phyloP scores from a whole-genome alignment of 345 rosid genomes.

The Gossypium longicalyx region DNA sequence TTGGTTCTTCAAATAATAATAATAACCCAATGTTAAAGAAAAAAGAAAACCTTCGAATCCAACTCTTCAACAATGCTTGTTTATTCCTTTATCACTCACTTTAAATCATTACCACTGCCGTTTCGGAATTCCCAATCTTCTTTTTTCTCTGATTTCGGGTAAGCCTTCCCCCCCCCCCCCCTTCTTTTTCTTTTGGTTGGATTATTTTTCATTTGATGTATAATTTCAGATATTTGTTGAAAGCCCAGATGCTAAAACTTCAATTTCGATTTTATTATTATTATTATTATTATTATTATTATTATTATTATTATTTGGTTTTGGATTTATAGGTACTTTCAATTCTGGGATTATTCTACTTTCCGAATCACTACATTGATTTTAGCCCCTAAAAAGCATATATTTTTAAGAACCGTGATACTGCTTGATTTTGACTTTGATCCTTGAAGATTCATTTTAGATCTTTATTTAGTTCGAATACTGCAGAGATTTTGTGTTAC shows the following conservation, averaged over 20 bases:
- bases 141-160: not conserved
- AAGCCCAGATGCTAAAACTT: not conserved
- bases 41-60: not conserved
- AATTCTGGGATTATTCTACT: not conserved
- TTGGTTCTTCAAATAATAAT: not conserved
- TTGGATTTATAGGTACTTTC: not conserved
- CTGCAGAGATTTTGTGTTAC: not conserved
- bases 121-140: not conserved
- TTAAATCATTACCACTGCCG: not conserved
- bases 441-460: not conserved
- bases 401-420: not conserved
- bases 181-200: too few species aligned
- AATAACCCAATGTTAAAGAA: not conserved
- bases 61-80: not conserved
- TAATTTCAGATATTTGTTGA: not conserved
- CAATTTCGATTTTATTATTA: not conserved
- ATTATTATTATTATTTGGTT: not conserved
- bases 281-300: too few species aligned
- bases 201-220: not conserved
- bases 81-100: not conserved
- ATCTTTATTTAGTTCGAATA: constrained; percentile 8
- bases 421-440: constrained; percentile 9
- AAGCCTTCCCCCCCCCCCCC: not conserved
- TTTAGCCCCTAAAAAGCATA: not conserved
- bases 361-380: not conserved